Evolutionary conservation across 129 eudicot genomes (phyloP).

Genomic region (Centrapalus pauciflorus): DNA sequence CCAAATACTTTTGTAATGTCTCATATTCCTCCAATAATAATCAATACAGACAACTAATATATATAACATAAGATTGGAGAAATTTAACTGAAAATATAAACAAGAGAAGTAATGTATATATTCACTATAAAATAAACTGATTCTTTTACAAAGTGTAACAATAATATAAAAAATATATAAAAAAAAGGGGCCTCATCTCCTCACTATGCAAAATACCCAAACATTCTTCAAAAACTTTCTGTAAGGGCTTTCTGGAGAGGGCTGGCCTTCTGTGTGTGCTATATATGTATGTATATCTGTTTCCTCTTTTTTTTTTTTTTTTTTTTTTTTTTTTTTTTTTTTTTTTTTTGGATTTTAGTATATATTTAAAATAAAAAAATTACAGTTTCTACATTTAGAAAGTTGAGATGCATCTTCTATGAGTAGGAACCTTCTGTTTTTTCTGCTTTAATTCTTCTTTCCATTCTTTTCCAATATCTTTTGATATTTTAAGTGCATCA

Average conservation of each 20-base stretch:
- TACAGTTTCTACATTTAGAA: constrained; percentile 26
- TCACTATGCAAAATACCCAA: constrained; percentile 54
- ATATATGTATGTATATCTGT: too few relatives aligned
- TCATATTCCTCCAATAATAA: too few relatives aligned
- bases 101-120: constrained; percentile 1
- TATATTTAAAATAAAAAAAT: not conserved
- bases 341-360: not conserved
- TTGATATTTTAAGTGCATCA: constrained; percentile 73
- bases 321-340: constrained; percentile 9
- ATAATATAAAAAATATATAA: not conserved
- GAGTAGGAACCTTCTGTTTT: constrained; percentile 80
- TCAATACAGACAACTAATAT: too few relatives aligned
- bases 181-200: constrained; percentile 51
- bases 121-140: constrained; percentile 28
- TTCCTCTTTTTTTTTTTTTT: constrained; percentile 18
- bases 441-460: constrained; percentile 71
- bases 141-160: constrained; percentile 36
- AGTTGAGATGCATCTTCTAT: constrained; percentile 79
- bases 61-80: not conserved
- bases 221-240: constrained; percentile 46
- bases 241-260: constrained; percentile 72
- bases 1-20: too few relatives aligned
- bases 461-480: constrained; percentile 78
- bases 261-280: constrained; percentile 47
- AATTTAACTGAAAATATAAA: not conserved